Evolutionary conservation across 176 grass and related monocot species (phyloP).

Genomic region (Lolium multiflorum): DNA sequence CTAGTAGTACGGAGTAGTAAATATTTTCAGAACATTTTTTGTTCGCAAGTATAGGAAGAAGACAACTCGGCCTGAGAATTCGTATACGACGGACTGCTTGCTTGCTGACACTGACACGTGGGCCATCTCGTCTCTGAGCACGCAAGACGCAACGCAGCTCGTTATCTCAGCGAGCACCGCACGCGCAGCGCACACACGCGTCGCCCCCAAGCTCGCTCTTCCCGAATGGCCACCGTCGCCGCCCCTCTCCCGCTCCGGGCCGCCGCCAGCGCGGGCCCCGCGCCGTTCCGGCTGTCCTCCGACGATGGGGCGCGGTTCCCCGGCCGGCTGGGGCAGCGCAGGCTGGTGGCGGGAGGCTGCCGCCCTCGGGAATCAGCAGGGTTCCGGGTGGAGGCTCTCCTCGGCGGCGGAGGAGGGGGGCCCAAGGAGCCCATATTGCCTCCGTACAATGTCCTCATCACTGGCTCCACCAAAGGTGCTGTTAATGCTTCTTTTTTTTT

Average conservation of each 20-base stretch:
- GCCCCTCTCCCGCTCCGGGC: slow-evolving; percentile 17
- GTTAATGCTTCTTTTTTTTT: not conserved
- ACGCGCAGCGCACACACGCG: not conserved
- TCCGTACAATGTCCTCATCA: slow-evolving; percentile 91
- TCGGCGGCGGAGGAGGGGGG: slow-evolving; percentile 21
- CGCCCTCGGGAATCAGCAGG: not conserved
- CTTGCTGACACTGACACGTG: not conserved
- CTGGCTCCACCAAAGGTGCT: slow-evolving; percentile 88
- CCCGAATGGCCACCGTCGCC: slow-evolving; percentile 39
- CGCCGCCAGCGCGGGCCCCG: not conserved
- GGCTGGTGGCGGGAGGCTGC: not conserved
- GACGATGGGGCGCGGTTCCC: not conserved
- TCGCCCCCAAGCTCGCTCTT: not conserved
- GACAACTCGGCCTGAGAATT: not conserved
- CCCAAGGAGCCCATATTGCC: slow-evolving; percentile 67
- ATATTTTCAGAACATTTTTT: too few relatives aligned
- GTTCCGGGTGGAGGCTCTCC: slow-evolving; percentile 37
- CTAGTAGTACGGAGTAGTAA: too few relatives aligned
- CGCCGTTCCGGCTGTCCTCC: not conserved
- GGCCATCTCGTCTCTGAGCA: not conserved
- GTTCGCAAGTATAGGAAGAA: too few relatives aligned
- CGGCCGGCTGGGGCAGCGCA: not conserved
- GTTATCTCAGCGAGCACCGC: slow-evolving; percentile 46
- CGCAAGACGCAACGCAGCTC: not conserved
- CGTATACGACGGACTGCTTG: not conserved